Percentiles rank a stretch among this genome's conserved stretches.
These are phyloP conservation scores for Erythrophleum ivorense DNA, from an alignment of 331 rosid genomes.

Conservation along the genomic window DNA sequence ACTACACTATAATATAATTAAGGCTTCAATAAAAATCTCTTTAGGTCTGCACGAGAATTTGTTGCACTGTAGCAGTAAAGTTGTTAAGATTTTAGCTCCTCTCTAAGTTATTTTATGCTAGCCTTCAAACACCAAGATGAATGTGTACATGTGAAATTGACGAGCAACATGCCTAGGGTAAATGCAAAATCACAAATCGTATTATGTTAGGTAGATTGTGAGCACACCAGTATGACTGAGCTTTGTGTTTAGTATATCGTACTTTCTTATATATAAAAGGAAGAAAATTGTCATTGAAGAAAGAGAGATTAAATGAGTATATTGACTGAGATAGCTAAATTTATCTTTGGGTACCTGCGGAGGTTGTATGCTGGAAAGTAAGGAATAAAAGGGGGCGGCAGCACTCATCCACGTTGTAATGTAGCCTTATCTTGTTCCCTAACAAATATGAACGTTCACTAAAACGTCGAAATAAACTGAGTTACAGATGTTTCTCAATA, in stretches of 20 bases:
- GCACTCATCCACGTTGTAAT: not conserved
- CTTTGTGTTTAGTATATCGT: not conserved
- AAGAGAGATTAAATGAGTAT: not conserved
- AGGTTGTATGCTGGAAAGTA: not conserved
- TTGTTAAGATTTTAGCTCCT: not conserved
- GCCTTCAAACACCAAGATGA: not conserved
- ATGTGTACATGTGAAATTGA: slow-evolving; percentile 3
- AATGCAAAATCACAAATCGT: slow-evolving; percentile 17
- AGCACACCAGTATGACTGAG: not conserved
- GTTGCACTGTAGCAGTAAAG: not conserved
- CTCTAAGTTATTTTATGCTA: not conserved
- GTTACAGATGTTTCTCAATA: not conserved
- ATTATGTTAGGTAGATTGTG: not conserved
- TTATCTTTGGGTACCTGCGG: not conserved
- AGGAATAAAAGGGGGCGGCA: not conserved
- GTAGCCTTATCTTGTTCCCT: not conserved
- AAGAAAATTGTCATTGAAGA: not conserved
- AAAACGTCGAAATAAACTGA: not conserved
- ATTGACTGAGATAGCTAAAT: not conserved
- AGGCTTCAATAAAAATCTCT: too few species aligned
- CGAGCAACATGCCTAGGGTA: not conserved
- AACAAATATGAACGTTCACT: not conserved
- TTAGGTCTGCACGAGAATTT: not conserved
- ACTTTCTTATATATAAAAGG: not conserved
- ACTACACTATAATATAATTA: too few species aligned